These are phyloP conservation scores for Myxozyma sirexii DNA, from an alignment of 805 yeast species.

Conservation along the genomic window DNA sequence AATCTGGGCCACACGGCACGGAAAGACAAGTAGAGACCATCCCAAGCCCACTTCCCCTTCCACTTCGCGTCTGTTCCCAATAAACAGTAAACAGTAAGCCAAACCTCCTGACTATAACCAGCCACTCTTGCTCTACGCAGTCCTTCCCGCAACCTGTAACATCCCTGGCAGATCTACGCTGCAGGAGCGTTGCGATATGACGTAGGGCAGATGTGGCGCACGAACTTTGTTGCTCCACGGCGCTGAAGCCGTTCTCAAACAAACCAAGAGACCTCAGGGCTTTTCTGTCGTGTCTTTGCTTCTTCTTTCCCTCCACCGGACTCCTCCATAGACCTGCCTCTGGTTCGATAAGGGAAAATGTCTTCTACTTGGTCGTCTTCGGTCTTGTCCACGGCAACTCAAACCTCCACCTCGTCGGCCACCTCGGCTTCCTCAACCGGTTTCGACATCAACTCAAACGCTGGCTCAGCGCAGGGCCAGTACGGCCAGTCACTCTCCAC, in stretches of 20 bases:
- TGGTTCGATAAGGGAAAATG: background rate
- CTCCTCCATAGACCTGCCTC: background rate
- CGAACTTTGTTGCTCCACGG: background rate
- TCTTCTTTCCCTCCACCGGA: background rate
- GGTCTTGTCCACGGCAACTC: slow-evolving; percentile 5
- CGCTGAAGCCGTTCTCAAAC: background rate
- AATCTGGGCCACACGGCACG: too few species aligned
- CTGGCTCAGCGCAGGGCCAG: slow-evolving; percentile 26
- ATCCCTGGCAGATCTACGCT: too few species aligned
- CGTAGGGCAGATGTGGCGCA: background rate
- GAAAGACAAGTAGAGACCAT: too few species aligned
- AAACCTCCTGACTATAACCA: too few species aligned
- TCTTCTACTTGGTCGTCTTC: slow-evolving; percentile 8
- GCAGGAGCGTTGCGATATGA: background rate
- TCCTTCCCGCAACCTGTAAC: too few species aligned
- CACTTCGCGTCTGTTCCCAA: too few species aligned
- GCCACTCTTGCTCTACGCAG: too few species aligned
- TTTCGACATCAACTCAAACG: slow-evolving; percentile 9
- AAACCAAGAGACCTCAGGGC: background rate
- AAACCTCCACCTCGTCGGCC: slow-evolving; percentile 7
- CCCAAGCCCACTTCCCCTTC: too few species aligned
- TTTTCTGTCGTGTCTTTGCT: background rate
- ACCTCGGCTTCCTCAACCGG: slow-evolving; percentile 11
- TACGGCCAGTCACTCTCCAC: slow-evolving; percentile 61
- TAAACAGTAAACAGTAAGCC: too few species aligned